Evolutionary conservation across 2,329 filamentous ascomycete species (phyloP).

Genomic region (Aspergillus fructus): DNA sequence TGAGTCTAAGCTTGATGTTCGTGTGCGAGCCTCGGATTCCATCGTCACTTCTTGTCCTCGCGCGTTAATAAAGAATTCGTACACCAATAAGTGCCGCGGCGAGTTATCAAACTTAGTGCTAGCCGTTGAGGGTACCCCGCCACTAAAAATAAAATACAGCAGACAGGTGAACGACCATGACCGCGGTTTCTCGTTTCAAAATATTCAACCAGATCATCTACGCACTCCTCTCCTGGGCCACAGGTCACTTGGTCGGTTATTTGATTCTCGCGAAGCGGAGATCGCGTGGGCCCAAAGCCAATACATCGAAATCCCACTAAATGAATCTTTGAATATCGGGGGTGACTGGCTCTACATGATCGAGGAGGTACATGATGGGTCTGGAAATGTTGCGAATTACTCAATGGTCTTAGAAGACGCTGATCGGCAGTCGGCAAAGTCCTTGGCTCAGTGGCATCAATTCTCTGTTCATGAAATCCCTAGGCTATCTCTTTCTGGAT

Average conservation of each 20-base stretch:
- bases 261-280: constrained; percentile 51
- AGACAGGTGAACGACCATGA: constrained; percentile 81
- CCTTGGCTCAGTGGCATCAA: constrained; percentile 67
- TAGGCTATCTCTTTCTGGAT: constrained; percentile 67
- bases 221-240: constrained; percentile 71
- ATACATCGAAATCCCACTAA: constrained; percentile 76
- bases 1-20: constrained; percentile 90
- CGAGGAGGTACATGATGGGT: constrained; percentile 86
- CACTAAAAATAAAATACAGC: constrained; percentile 89
- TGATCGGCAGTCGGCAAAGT: constrained; percentile 59
- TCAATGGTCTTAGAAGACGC: constrained; percentile 62
- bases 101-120: constrained; percentile 84
- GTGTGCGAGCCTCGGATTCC: constrained; percentile 71
- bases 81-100: constrained; percentile 72
- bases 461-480: constrained; percentile 89
- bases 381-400: constrained; percentile 84
- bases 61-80: constrained; percentile 67
- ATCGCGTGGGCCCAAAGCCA: constrained; percentile 78
- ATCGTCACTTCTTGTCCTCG: constrained; percentile 84
- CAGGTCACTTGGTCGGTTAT: constrained; percentile 56
- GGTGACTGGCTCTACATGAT: constrained; percentile 88
- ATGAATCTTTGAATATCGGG: constrained; percentile 78
- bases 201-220: constrained; percentile 85
- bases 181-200: constrained; percentile 85
- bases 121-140: constrained; percentile 83